Percentiles rank a stretch among this genome's conserved stretches.
Conservation (phyloP, 2,329 filamentous ascomycete genomes). For the Xylaria sp. region DNA sequence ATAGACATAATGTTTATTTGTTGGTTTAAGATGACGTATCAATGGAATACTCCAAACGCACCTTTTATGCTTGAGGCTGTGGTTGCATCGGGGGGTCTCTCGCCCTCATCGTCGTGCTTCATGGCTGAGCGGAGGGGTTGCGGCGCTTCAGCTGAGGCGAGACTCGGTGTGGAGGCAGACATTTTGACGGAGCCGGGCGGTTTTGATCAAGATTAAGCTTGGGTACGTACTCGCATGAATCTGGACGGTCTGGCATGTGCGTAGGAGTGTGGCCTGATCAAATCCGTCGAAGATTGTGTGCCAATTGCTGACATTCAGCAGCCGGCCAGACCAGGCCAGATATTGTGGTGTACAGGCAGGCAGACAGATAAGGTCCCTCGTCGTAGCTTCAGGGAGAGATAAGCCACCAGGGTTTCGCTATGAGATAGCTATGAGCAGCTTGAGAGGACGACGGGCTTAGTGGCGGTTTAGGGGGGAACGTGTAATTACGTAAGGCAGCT, state of each 20-base stretch:
- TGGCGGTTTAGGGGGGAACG: neutral
- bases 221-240: neutral
- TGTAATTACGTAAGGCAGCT: slow-evolving; percentile 24
- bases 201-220: slow-evolving; percentile 8
- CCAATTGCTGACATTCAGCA: slow-evolving; percentile 25
- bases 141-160: slow-evolving; percentile 37
- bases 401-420: slow-evolving; percentile 1
- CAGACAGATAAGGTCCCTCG: slow-evolving; percentile 18
- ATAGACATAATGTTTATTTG: neutral
- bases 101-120: slow-evolving; percentile 49
- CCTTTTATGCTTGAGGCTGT: slow-evolving; percentile 44
- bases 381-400: slow-evolving; percentile 29
- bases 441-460: neutral
- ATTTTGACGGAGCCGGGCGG: slow-evolving; percentile 32
- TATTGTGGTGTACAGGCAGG: neutral
- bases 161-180: slow-evolving; percentile 44
- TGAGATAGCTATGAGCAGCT: neutral
- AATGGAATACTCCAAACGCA: slow-evolving; percentile 39
- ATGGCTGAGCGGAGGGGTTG: slow-evolving; percentile 48
- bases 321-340: neutral
- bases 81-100: slow-evolving; percentile 42
- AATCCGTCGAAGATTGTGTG: slow-evolving; percentile 14
- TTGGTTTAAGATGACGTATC: neutral
- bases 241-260: neutral
- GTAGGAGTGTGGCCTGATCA: slow-evolving; percentile 12